Base-by-base conservation (phyloP, 2,329 filamentous ascomycete genomes). In the Chalaropsis ovoidea region DNA sequence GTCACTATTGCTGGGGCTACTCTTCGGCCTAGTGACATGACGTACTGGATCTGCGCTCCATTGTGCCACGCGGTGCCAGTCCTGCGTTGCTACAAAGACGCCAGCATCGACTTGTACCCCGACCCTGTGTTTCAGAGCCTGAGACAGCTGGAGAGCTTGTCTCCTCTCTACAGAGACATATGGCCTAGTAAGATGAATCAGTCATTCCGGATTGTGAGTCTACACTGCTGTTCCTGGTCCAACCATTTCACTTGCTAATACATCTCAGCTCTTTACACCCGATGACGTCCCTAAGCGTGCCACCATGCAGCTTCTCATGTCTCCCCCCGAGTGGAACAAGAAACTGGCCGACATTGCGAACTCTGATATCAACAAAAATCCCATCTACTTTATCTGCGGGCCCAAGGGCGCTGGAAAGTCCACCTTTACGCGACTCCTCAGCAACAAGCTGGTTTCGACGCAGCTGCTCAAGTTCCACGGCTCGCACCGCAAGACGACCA, bases 371-470 rank as follows among this genome's bases (percentile, higher is more conserved):
- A 72, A 71, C 15, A 73, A 71, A 6, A 72, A 74, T 58, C 73
- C 73, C 1, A 76, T 77, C 1, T 77, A 83, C 6, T 77, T 91
- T 68, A 76, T 90, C 2, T 86, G 86, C 62, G 88, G 88, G 0
- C 82, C 86, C 0, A 88, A 90, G 69, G 85, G 82, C 0, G 84
- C 87, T 2, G 88, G 88, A 1, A 92, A 92, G 71, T 91, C 88
- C 0, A 90, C 87, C 0, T 88, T 91, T 72, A 81, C 82, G 13
- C 83, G 82, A 61, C 73, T 90, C 3, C 76, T 92, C 1, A 75
- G 80, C 8, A 92, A 92, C 71, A 81, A 83, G 11, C 75, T 89
- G 8, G 74, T 89, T n/a, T 87, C 84, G 2, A 67, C 62, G 73
- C 76, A 58, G 70, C 72, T 66, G 68, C 60, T 1, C 65, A 68